Base-by-base conservation (phyloP, 2,329 filamentous ascomycete genomes). In the Xylariaceae sp. region DNA sequence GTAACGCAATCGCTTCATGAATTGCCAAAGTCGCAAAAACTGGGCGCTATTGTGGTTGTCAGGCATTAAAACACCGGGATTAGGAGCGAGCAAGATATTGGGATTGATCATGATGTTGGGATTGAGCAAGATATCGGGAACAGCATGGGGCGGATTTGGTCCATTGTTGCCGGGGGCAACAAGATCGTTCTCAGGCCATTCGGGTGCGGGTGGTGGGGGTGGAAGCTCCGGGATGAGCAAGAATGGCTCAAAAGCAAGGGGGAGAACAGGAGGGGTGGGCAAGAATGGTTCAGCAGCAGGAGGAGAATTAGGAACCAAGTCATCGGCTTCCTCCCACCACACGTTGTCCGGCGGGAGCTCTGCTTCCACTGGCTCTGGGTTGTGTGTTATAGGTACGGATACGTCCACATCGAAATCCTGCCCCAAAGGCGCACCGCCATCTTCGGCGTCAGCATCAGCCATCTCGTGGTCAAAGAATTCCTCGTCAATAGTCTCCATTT, bases 1-100 rank as follows among this genome's bases (percentile, higher is more conserved):
- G 17, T 45, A 44, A 13, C 51, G 52, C 23, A 30, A 30, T 7
- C 39, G 56, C 8, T n/a, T 47, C 34, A 60, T 71, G 50, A 66
- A 69, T 18, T 75, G 73, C 82, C 83, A 85, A 42, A 74, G 68
- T 44, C 75, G 73, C 37, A 85, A 73, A 64, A 85, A 84, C 44
- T 81, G 75, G 35, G 74, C 63, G 34, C 83, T 71, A 50, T 76
- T 76, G 42, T 77, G 72, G 65, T 86, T 86, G 56, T 76, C 74
- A 10, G 79, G 78, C 8, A 76, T 76, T 35, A 82, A 73, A 13
- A 69, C 71, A 57, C 64, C 64, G n/a, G 69, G 65, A 47, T 72
- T 73, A 3, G 69, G 68, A 60, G 72, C 74, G 58, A 68, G 71
- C 51, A 73, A 48, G 48, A 72, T 65, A 39, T 69, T 63, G 11